Percentiles rank a stretch among this genome's conserved stretches.
Conservation (phyloP, 805 yeast genomes). For the Cyberlindnera americana region DNA sequence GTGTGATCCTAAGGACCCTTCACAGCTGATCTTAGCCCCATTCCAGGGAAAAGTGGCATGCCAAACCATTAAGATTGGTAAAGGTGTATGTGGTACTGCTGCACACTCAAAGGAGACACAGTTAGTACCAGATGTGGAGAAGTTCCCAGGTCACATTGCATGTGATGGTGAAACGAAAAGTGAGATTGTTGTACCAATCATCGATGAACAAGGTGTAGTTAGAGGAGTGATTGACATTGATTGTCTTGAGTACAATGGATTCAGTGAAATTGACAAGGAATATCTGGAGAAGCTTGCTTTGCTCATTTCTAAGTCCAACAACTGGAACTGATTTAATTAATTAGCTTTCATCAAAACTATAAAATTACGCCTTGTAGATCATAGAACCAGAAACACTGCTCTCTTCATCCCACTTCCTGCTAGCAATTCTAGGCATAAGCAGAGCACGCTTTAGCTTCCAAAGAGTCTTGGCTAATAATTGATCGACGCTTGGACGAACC, state of each 20-base stretch:
- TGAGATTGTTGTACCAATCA: slow-evolving; percentile 88
- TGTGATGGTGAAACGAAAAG: slow-evolving; percentile 94
- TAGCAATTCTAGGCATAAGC: too few relatives aligned
- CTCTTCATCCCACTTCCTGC: too few relatives aligned
- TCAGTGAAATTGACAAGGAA: slow-evolving; percentile 57
- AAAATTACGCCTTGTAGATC: too few relatives aligned
- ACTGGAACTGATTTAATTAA: slow-evolving; percentile 32
- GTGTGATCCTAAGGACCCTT: slow-evolving; percentile 27
- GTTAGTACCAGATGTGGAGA: slow-evolving; percentile 70
- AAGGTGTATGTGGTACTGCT: slow-evolving; percentile 91
- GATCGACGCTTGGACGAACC: too few relatives aligned
- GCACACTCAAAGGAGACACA: slow-evolving; percentile 60
- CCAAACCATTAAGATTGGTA: slow-evolving; percentile 71
- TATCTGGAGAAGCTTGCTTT: slow-evolving; percentile 58
- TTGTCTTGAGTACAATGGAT: slow-evolving; percentile 61
- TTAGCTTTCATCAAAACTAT: too few relatives aligned
- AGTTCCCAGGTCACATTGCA: slow-evolving; percentile 91
- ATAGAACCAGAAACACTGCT: too few relatives aligned
- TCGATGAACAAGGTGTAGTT: slow-evolving; percentile 37
- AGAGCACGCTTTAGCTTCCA: too few relatives aligned
- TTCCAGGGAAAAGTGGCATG: slow-evolving; percentile 98
- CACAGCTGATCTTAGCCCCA: slow-evolving; percentile 75
- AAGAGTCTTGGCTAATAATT: too few relatives aligned
- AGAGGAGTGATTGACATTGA: slow-evolving; percentile 87
- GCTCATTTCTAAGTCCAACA: slow-evolving; percentile 50